Evolutionary conservation across 1,284 basidiomycete genomes (phyloP).

Genomic region (Pseudozyma flocculosa): DNA sequence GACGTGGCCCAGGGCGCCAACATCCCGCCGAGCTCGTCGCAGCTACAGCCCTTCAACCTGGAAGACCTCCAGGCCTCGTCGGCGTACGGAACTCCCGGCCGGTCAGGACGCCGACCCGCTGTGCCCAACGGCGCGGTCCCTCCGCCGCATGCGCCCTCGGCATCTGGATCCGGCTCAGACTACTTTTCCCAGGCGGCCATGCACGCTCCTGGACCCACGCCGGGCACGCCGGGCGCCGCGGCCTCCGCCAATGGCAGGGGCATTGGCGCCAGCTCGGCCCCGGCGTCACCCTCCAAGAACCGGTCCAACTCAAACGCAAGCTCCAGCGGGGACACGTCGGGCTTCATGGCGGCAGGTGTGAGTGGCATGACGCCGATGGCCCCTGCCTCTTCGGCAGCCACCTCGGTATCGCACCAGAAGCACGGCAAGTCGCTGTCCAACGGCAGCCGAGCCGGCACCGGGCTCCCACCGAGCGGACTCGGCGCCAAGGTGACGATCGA

Average conservation of each 20-base stretch:
- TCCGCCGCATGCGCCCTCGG: neutral
- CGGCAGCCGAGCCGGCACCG: neutral
- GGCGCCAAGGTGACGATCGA: constrained; percentile 22
- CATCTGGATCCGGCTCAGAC: neutral
- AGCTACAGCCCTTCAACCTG: constrained; percentile 29
- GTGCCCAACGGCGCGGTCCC: neutral
- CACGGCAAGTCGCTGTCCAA: neutral
- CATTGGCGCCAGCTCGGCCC: neutral
- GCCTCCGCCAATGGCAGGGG: neutral
- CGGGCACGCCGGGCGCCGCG: too few species aligned
- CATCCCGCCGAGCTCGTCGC: constrained; percentile 27
- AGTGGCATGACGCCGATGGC: constrained; percentile 6
- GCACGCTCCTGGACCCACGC: too few species aligned
- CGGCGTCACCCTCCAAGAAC: constrained; percentile 4
- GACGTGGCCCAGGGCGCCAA: constrained; percentile 46
- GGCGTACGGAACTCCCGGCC: constrained; percentile 23
- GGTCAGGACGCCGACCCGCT: constrained; percentile 1
- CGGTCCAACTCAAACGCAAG: constrained; percentile 25
- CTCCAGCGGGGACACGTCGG: constrained; percentile 4
- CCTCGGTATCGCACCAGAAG: neutral
- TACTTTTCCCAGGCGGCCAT: too few species aligned
- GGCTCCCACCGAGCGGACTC: constrained; percentile 2
- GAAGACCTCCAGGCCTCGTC: constrained; percentile 26
- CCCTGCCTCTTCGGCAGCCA: neutral
- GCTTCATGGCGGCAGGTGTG: neutral